A percentile compares a stretch with the other conserved stretches of the same genome.
Evolutionary conservation across 2,329 filamentous ascomycete species (phyloP).

Genomic region (Claviceps cyperi): DNA sequence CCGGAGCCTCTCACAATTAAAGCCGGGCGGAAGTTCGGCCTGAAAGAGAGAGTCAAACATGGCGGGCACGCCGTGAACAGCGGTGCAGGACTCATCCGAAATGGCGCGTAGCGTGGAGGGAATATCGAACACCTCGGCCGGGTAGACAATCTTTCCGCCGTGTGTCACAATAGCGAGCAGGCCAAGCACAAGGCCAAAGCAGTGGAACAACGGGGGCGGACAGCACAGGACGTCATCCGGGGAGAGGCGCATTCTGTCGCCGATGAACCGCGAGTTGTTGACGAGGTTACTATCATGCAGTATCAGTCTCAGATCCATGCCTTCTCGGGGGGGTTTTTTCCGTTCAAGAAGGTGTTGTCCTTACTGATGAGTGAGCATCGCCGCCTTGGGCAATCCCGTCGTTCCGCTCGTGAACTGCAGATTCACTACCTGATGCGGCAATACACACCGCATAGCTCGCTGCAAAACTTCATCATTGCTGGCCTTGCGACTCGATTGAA

Average conservation of each 20-base stretch:
- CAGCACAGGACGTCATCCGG: constrained; percentile 59
- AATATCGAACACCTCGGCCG: constrained; percentile 59
- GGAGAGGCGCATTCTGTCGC: constrained; percentile 58
- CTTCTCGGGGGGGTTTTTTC: neutral
- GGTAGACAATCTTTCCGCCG: constrained; percentile 63
- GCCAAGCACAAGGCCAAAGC: constrained; percentile 68
- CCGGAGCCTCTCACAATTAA: constrained; percentile 39
- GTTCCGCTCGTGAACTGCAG: constrained; percentile 66
- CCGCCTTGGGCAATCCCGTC: constrained; percentile 57
- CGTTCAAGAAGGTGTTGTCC: constrained; percentile 8
- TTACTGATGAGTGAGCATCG: constrained; percentile 59
- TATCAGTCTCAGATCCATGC: too few relatives aligned
- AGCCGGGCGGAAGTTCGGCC: constrained; percentile 24
- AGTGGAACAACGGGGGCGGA: constrained; percentile 74
- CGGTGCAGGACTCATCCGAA: constrained; percentile 53
- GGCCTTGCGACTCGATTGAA: constrained; percentile 33
- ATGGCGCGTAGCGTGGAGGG: constrained; percentile 51
- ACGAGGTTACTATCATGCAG: constrained; percentile 33
- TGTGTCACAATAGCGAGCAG: constrained; percentile 60
- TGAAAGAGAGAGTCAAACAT: constrained; percentile 62
- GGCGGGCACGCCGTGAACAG: constrained; percentile 66
- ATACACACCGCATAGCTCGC: constrained; percentile 37
- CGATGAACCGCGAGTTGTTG: constrained; percentile 57
- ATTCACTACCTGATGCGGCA: constrained; percentile 55
- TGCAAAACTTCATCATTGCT: constrained; percentile 34